These are phyloP conservation scores for Magnaporthales sp. DNA, from an alignment of 2,329 filamentous ascomycete genomes.

Conservation along the genomic window DNA sequence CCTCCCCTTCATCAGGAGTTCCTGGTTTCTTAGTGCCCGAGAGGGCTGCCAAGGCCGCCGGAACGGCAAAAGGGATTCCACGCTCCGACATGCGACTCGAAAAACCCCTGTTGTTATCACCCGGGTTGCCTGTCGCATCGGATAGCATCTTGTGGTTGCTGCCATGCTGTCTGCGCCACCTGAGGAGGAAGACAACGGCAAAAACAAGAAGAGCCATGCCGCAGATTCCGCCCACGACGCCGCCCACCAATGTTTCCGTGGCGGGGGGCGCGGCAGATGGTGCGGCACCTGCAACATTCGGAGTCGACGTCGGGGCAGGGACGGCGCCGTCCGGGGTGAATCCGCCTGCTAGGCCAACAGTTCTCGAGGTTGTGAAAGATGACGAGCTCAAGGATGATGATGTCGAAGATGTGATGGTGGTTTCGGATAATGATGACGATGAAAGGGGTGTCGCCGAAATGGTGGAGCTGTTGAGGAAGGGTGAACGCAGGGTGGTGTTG, in stretches of 20 bases:
- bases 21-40: slow-evolving; percentile 23
- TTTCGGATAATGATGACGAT: slow-evolving; percentile 8
- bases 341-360: slow-evolving; percentile 11
- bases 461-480: slow-evolving; percentile 5
- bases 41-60: slow-evolving; percentile 38
- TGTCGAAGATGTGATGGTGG: slow-evolving; percentile 20
- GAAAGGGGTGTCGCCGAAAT: slow-evolving; percentile 19
- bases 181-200: slow-evolving; percentile 42
- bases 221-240: slow-evolving; percentile 49
- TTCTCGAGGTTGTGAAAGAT: not conserved
- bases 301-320: slow-evolving; percentile 16
- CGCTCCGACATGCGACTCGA: slow-evolving; percentile 36
- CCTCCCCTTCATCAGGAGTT: slow-evolving; percentile 15
- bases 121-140: slow-evolving; percentile 20
- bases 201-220: slow-evolving; percentile 48
- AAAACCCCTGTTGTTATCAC: slow-evolving; percentile 1
- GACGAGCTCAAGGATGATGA: slow-evolving; percentile 14
- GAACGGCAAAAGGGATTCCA: slow-evolving; percentile 34
- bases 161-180: slow-evolving; percentile 43
- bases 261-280: slow-evolving; percentile 15
- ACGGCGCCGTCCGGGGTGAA: slow-evolving; percentile 15
- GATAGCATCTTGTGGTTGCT: slow-evolving; percentile 32
- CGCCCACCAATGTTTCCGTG: slow-evolving; percentile 37
- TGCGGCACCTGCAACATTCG: slow-evolving; percentile 12
- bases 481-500: slow-evolving; percentile 13